phyloP scores from a whole-genome alignment of 768 basidiomycete species.

The Rhodotorula kratochvilovae region DNA sequence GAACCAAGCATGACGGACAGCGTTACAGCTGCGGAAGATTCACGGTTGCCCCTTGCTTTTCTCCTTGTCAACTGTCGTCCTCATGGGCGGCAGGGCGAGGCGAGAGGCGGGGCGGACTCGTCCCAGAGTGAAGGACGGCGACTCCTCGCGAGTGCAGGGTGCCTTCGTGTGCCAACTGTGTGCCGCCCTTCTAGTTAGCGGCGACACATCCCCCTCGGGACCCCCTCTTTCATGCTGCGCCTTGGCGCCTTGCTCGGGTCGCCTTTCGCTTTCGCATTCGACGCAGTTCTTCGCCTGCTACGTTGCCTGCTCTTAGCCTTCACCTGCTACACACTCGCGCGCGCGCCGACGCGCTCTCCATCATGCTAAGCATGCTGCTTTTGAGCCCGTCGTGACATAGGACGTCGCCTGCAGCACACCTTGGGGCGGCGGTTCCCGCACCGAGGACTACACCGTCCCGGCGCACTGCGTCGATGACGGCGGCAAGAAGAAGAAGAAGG shows the following conservation, averaged over 20 bases:
- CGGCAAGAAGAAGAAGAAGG: slow-evolving; percentile 21
- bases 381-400: too few species aligned
- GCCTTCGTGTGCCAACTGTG: background rate
- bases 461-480: background rate
- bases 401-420: slow-evolving; percentile 57
- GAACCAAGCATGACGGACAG: slow-evolving; percentile 1
- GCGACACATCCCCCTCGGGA: background rate
- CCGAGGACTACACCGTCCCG: slow-evolving; percentile 30
- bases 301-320: too few species aligned
- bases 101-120: too few species aligned
- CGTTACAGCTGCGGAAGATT: slow-evolving; percentile 5
- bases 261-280: too few species aligned
- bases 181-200: background rate
- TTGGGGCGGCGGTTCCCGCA: slow-evolving; percentile 37
- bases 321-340: too few species aligned
- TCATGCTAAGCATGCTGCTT: too few species aligned
- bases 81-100: too few species aligned
- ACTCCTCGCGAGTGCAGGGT: background rate
- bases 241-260: too few species aligned
- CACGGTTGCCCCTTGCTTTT: background rate
- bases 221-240: too few species aligned
- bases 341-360: too few species aligned
- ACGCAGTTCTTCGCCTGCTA: too few species aligned
- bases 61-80: background rate
- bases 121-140: background rate